phyloP scores from a whole-genome alignment of 1,284 basidiomycete species.

The Malassezia arunalokei region DNA sequence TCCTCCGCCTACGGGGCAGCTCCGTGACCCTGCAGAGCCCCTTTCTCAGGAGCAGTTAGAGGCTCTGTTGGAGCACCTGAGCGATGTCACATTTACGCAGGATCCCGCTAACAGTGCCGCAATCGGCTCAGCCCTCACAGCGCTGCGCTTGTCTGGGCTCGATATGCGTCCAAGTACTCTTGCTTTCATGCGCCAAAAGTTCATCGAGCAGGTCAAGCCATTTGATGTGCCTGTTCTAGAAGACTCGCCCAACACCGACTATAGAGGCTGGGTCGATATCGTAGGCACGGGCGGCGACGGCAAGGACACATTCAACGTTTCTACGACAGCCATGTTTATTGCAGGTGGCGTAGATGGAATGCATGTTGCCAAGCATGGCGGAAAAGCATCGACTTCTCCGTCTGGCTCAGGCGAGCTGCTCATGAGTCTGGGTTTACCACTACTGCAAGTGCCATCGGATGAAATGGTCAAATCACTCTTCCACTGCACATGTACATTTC shows the following conservation, averaged over 20 bases:
- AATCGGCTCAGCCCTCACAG: conserved; percentile 37
- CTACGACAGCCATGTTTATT: conserved; percentile 84
- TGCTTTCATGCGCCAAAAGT: conserved; percentile 26
- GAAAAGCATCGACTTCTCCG: conserved; percentile 79
- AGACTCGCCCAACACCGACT: conserved; percentile 3
- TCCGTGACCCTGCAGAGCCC: not conserved
- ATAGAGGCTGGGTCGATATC: conserved; percentile 35
- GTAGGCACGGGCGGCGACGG: conserved; percentile 87
- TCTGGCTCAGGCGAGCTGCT: conserved; percentile 90
- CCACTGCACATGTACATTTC: conserved; percentile 66
- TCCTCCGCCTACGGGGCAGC: conserved; percentile 1
- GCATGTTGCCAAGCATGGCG: conserved; percentile 90
- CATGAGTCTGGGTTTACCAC: conserved; percentile 67
- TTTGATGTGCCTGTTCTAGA: not conserved
- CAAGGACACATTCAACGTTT: conserved; percentile 93
- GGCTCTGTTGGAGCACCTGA: conserved; percentile 32
- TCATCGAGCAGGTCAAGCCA: conserved; percentile 19
- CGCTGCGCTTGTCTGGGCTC: conserved; percentile 31
- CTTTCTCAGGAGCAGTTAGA: conserved; percentile 20
- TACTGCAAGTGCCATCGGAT: conserved; percentile 58
- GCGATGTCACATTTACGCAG: conserved; percentile 38
- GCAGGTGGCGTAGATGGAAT: conserved; percentile 79
- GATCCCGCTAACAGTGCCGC: conserved; percentile 33
- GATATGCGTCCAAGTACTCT: conserved; percentile 32
- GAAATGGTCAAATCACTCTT: conserved; percentile 22